Evolutionary conservation across 1,139 yeast species (phyloP), one percentile per base, ranked within the genome.

Genomic region (Geotrichum phurueaensis): DNA sequence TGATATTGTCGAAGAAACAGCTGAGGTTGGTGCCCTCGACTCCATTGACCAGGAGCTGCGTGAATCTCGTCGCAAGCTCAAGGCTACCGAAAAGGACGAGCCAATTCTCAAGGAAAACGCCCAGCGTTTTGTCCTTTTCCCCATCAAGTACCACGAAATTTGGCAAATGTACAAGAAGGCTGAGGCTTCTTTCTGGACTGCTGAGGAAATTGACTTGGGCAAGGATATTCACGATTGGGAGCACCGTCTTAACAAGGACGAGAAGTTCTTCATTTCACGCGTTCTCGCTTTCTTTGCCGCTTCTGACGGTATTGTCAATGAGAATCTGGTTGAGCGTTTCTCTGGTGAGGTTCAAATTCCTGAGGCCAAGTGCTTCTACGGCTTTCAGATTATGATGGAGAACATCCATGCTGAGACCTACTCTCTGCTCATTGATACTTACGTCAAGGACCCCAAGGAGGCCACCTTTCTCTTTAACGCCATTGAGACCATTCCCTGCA

Each of bases 131-230:
- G 99, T 94, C 60, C 80, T 94, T 69, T 95, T 94, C 85, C 99
- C 99, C 66, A 91, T 94, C 78, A 89, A 89, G 78, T 95, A 91
- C 79, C 95, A 92, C 75, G 98, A 94, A 79, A 89, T 95, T 72
- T 94, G 99, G 98, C 96, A 92, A 76, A 94, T 96, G 83, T 94
- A 94, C 79, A 94, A 94, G 81, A 91, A 92, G 79, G 97, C 98
- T 52, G 99, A 94, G 80, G 98, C 99, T 27, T 90, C 97, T 13
- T 94, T 94, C 83, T 94, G 99, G 99, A 94, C 99, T 58, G 97
- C 99, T 60, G 99, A 94, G 80, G 99, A 94, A 79, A 91, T 95
- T 68, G 99, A 94, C 76, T 82, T 94, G 68, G 86, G 96, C 65
- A 94, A 94, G 80, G 99, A 94, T 75, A 74, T 82, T 65, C 82